phyloP scores from a whole-genome alignment of 257 asterid species.

The Solanum microdontum region DNA sequence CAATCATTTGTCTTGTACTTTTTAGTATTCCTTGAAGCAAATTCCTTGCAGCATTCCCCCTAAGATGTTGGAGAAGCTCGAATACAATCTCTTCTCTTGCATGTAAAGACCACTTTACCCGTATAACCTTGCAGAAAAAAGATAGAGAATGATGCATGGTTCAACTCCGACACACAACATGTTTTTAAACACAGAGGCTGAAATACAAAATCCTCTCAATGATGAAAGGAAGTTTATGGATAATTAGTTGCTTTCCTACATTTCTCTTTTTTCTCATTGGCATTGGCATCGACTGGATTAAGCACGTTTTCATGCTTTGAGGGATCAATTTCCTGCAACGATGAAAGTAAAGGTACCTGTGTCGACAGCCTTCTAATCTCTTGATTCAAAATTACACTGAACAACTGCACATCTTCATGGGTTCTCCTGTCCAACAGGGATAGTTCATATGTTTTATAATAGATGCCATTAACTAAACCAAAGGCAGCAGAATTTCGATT shows the following conservation, averaged over 20 bases:
- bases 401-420: constrained; percentile 66
- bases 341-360: constrained; percentile 41
- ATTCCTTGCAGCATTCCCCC: constrained; percentile 49
- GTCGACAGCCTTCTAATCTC: constrained; percentile 79
- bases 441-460: not conserved
- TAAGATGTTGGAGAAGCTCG: constrained; percentile 87
- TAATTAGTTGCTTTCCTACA: not conserved
- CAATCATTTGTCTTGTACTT: constrained; percentile 89
- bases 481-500: not conserved
- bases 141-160: not conserved
- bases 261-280: not conserved
- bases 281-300: not conserved
- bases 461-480: not conserved
- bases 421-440: constrained; percentile 48
- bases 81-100: constrained; percentile 96
- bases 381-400: constrained; percentile 74
- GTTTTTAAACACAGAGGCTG: not conserved
- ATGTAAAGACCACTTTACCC: constrained; percentile 96
- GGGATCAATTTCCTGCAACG: not conserved
- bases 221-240: not conserved
- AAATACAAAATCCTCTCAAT: not conserved
- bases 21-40: constrained; percentile 66
- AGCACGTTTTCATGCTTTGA: not conserved
- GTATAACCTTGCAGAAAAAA: constrained; percentile 44
- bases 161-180: not conserved